Conservation (phyloP, 164 flowering plant species). For the Pachysandra terminalis region DNA sequence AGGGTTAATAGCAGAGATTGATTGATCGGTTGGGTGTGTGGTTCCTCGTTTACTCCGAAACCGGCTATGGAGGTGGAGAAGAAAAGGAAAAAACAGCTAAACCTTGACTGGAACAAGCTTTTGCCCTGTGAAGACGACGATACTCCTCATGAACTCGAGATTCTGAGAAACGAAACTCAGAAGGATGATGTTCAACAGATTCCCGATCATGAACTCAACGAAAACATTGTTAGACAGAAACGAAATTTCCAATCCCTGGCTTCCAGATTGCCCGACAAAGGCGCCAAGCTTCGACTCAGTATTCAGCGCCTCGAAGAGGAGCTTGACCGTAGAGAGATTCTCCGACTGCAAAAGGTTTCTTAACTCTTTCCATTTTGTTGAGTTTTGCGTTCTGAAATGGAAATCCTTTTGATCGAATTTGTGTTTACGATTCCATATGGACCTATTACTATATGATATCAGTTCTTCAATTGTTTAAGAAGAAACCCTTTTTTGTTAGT, state of each 20-base stretch:
- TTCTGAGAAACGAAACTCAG: conserved; percentile 3
- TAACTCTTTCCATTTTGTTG: not conserved
- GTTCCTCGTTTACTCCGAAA: no score
- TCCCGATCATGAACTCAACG: conserved; percentile 26
- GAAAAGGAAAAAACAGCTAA: no score
- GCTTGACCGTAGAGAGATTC: conserved; percentile 25
- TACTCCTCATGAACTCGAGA: conserved; percentile 20
- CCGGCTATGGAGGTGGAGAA: no score
- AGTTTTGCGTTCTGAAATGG: no score
- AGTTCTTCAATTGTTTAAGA: not conserved
- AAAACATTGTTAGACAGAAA: conserved; percentile 13
- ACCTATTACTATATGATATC: not conserved
- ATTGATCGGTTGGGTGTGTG: no score
- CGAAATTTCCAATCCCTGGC: fast-evolving
- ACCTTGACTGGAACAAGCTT: conserved; percentile 27
- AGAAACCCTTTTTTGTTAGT: not conserved
- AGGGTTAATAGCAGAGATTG: no score
- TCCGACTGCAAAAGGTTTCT: conserved; percentile 14
- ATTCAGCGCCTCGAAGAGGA: conserved; percentile 30
- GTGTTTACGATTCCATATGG: no score
- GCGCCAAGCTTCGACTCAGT: conserved; percentile 26
- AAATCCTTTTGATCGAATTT: no score
- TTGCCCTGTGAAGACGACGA: conserved; percentile 14
- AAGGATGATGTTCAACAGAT: conserved; percentile 7
- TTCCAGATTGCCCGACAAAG: conserved; percentile 36